These are phyloP conservation scores for Aspergillus nomiae DNA, from an alignment of 2,329 filamentous ascomycete species.

Conservation along the genomic window DNA sequence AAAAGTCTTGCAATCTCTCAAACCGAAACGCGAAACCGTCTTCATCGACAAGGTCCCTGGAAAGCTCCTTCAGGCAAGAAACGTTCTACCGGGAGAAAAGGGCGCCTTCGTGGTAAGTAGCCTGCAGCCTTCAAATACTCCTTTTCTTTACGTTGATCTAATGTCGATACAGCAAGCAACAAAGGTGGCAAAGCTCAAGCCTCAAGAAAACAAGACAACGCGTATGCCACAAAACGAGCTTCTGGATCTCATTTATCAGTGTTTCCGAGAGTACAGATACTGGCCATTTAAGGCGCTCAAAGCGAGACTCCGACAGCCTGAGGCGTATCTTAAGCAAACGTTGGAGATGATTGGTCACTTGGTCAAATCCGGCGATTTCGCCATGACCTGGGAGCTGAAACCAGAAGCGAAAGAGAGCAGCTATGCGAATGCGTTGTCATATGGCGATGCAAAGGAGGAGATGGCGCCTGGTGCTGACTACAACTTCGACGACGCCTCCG, in stretches of 20 bases:
- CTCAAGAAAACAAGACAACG: constrained; percentile 78
- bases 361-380: constrained; percentile 80
- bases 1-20: constrained; percentile 61
- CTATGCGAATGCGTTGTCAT: constrained; percentile 42
- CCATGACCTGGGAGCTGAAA: constrained; percentile 82
- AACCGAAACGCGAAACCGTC: constrained; percentile 60
- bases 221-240: constrained; percentile 89
- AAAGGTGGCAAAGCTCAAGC: constrained; percentile 56
- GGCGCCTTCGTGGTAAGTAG: constrained; percentile 47
- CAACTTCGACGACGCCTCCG: constrained; percentile 53
- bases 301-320: constrained; percentile 76
- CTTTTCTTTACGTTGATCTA: constrained; percentile 14
- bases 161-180: constrained; percentile 42
- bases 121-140: neutral
- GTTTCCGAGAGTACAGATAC: constrained; percentile 84
- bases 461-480: constrained; percentile 50
- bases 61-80: constrained; percentile 61
- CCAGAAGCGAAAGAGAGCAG: constrained; percentile 64
- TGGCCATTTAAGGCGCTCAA: constrained; percentile 93
- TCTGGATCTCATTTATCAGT: constrained; percentile 78
- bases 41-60: constrained; percentile 48
- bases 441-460: constrained; percentile 55
- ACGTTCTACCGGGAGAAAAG: constrained; percentile 47
- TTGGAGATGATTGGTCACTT: constrained; percentile 80
- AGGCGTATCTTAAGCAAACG: constrained; percentile 85